Evolutionary conservation across 768 basidiomycete genomes (phyloP), one percentile per base, ranked within the genome.

Genomic region (Lactarius pseudohatsudake): DNA sequence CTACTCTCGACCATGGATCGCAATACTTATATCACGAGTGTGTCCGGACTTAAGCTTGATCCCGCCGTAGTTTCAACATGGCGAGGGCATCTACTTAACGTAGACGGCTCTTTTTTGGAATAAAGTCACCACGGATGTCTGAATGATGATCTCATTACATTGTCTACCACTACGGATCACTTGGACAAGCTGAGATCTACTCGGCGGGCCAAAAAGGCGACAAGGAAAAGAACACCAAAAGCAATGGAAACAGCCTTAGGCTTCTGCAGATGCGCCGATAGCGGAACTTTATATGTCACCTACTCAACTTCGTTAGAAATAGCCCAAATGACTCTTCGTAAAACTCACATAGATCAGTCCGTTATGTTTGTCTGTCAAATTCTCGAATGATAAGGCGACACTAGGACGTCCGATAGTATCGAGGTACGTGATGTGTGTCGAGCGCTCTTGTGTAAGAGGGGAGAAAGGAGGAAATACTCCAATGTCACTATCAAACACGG

Each of bases 361-460:
- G 16, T 84, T 83, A 74, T 98, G 96, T 70, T 83, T 87, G 73
- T 91, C 85, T 0, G 93, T 94, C 67, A 94, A 79, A 64, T 89
- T 78, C 61, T 84, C 79, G 78, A 94, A 96, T 62, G 80, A 76
- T 70, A 98, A 81, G 6, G 84, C 85, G 65, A 98, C 78, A 7
- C 83, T 82, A 10, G 95, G 95, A 32, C 96, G 88, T 36, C 97
- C 97, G 50, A 81, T 83, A 43, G 95, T 93, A 76, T 99, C 97
- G 34, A 99, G 86, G 78, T 96, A 98, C 5, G 92, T 92, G 67
- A 83, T 84, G 71, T 94, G 90, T 20, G 81, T 90, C n/a, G 84
- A 85, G 59, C 85, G 77, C 60, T 74, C 77, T 73, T 84, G 87
- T 15, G 82, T 79, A 62, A 86, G 76, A 15, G 93, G 84, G 7